These are phyloP conservation scores for Cladophialophora chaetospira DNA, from an alignment of 2,329 filamentous ascomycete genomes.

Conservation along the genomic window DNA sequence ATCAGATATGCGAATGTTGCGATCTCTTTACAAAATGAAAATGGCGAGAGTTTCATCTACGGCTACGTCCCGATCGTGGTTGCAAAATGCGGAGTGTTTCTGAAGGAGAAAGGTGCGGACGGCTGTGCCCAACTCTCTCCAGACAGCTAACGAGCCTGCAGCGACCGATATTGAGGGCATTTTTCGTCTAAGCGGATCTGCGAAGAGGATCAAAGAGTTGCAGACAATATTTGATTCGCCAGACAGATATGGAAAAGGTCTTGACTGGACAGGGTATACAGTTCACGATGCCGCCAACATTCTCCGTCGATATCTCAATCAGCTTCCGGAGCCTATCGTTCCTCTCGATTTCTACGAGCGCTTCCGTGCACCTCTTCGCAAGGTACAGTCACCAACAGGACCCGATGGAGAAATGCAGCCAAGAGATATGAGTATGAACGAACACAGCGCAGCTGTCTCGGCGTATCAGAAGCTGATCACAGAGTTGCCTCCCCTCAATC, in stretches of 20 bases:
- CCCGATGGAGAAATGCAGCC: constrained; percentile 65
- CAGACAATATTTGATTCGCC: constrained; percentile 91
- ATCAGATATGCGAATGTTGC: constrained; percentile 98
- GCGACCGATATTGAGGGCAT: constrained; percentile 95
- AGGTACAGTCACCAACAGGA: constrained; percentile 69
- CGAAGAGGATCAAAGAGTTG: constrained; percentile 97
- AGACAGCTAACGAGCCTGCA: constrained; percentile 48
- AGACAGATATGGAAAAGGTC: constrained; percentile 90
- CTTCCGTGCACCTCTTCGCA: constrained; percentile 80
- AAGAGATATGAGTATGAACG: constrained; percentile 62
- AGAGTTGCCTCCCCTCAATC: constrained; percentile 86
- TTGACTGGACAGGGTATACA: constrained; percentile 96
- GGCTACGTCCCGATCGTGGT: constrained; percentile 98
- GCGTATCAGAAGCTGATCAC: constrained; percentile 90
- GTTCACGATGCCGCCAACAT: constrained; percentile 98
- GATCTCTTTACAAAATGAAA: constrained; percentile 89
- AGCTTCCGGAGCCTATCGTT: constrained; percentile 94
- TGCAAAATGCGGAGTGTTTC: constrained; percentile 93
- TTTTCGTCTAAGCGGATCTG: constrained; percentile 91
- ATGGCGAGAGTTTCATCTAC: constrained; percentile 95
- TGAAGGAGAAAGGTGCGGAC: constrained; percentile 91
- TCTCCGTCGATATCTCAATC: constrained; percentile 90
- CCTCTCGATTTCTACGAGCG: constrained; percentile 89
- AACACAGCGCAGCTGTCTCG: constrained; percentile 73
- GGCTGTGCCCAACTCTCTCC: constrained; percentile 1